These are phyloP conservation scores for Misopates orontium DNA, from an alignment of 257 asterid species.

Conservation along the genomic window DNA sequence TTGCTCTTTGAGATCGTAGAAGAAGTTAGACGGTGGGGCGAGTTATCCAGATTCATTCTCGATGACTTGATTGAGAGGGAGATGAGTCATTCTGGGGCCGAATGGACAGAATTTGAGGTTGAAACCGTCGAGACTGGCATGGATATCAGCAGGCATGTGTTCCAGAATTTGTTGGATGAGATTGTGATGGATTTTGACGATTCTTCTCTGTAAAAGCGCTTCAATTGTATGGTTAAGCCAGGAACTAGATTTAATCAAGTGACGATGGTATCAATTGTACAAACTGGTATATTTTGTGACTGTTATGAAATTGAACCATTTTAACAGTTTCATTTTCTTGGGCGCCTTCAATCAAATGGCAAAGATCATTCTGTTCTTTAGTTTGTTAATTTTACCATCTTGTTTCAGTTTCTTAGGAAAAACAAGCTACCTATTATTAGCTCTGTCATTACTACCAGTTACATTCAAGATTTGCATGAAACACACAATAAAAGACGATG, in stretches of 20 bases:
- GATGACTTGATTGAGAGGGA: conserved; percentile 72
- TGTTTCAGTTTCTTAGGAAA: neutral
- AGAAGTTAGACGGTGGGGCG: conserved; percentile 65
- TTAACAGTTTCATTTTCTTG: conserved; percentile 13
- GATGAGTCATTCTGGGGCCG: conserved; percentile 58
- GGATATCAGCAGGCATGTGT: conserved; percentile 52
- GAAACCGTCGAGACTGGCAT: conserved; percentile 63
- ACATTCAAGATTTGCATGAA: no score
- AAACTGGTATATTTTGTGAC: conserved; percentile 29
- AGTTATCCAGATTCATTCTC: conserved; percentile 40
- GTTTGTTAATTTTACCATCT: neutral
- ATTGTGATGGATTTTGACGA: conserved; percentile 53
- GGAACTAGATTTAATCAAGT: conserved; percentile 1
- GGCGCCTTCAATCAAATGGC: conserved; percentile 9
- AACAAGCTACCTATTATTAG: neutral
- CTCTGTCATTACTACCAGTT: no score
- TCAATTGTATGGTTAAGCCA: conserved; percentile 11
- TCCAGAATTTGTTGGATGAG: conserved; percentile 72
- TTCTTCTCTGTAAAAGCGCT: conserved; percentile 8
- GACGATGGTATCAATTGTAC: conserved; percentile 28
- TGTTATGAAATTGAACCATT: conserved; percentile 9
- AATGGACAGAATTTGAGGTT: conserved; percentile 64
- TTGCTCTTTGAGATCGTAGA: conserved; percentile 58
- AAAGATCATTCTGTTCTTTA: neutral
- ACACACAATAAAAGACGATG: no score